phyloP scores from a whole-genome alignment of 2,329 filamentous ascomycete species.

The Trichoderma harzianum region DNA sequence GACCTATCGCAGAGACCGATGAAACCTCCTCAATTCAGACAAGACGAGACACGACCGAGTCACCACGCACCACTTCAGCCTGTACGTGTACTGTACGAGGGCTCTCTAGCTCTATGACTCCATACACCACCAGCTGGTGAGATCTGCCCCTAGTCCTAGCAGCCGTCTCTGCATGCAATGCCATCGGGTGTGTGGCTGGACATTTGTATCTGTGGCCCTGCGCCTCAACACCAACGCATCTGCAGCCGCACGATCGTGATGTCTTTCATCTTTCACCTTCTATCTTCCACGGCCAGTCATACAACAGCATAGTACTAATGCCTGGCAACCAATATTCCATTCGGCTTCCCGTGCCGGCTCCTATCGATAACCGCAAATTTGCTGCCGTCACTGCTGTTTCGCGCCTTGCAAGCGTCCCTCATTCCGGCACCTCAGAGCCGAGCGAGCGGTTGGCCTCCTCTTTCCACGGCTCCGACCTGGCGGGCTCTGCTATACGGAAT shows the following conservation, averaged over 20 bases:
- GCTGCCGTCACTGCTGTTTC: background rate
- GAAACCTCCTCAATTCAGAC: constrained; percentile 15
- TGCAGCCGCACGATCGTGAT: background rate
- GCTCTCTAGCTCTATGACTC: background rate
- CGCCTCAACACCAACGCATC: background rate
- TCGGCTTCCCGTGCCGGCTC: background rate
- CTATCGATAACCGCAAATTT: background rate
- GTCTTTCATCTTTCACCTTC: background rate
- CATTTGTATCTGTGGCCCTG: background rate
- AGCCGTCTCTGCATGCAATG: background rate
- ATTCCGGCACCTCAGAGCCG: constrained; percentile 7
- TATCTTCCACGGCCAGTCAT: background rate
- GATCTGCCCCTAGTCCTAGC: background rate
- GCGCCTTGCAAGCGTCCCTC: constrained; percentile 3
- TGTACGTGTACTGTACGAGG: background rate
- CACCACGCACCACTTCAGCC: background rate
- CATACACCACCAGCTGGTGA: background rate
- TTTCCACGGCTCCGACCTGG: constrained; percentile 9
- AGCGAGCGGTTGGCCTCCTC: background rate
- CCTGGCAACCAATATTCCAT: background rate
- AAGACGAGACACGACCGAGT: background rate
- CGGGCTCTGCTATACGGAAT: constrained; percentile 2
- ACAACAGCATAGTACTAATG: background rate
- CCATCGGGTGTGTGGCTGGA: constrained; percentile 7
- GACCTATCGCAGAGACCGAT: constrained; percentile 9